A percentile compares a stretch with the other conserved stretches of the same genome.
Conservation (phyloP, 164 flowering plant species). For the Stephania yunnanensis region DNA sequence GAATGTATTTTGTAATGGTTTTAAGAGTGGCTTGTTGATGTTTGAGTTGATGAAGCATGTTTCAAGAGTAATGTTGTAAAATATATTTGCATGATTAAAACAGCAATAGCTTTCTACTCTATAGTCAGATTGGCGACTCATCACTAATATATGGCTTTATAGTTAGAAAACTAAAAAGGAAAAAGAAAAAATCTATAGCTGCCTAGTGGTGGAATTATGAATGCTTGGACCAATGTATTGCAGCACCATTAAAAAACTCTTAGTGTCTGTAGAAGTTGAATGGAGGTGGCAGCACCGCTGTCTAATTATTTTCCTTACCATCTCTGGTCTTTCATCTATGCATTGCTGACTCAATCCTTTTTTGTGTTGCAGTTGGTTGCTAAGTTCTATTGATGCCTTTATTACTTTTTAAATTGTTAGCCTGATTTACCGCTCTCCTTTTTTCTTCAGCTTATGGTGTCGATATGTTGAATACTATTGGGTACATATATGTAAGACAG, state of each 20-base stretch:
- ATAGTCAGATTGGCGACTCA: too few relatives aligned
- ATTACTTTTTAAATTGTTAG: neutral
- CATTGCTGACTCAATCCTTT: neutral
- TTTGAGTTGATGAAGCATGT: neutral
- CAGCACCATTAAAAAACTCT: neutral
- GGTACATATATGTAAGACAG: conserved; percentile 90
- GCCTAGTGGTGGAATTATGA: neutral
- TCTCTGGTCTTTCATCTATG: neutral
- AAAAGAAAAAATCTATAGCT: neutral
- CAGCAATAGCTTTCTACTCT: too few relatives aligned
- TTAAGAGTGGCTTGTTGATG: neutral
- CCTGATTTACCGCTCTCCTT: conserved; percentile 10
- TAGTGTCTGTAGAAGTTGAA: neutral
- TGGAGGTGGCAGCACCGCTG: neutral
- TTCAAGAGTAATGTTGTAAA: neutral
- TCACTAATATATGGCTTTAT: too few relatives aligned
- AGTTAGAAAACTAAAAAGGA: too few relatives aligned
- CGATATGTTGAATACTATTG: conserved; percentile 92
- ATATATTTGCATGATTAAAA: too few relatives aligned
- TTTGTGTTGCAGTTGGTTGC: neutral
- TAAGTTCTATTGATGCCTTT: neutral
- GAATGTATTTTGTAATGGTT: neutral
- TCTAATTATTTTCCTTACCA: neutral
- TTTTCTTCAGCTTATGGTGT: conserved; percentile 75
- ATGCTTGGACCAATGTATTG: neutral